Evolutionary conservation across 2,329 filamentous ascomycete genomes (phyloP), one percentile per base, ranked within the genome.

Genomic region (Hypoxylon sp.): DNA sequence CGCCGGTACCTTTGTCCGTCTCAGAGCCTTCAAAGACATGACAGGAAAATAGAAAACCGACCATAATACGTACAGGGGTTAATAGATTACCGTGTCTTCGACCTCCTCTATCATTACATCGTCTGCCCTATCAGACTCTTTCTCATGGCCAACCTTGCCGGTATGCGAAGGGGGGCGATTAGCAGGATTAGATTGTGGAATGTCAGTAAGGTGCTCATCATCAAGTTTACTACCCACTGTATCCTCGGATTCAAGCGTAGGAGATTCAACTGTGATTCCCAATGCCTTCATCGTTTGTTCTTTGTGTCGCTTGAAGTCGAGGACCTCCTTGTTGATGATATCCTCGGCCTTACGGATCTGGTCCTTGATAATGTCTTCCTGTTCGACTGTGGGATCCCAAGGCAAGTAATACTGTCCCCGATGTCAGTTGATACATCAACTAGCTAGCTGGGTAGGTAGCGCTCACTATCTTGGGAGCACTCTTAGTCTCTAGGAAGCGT

Each of bases 61-160:
- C 4, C 52, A 19, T 42, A 58, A 48, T 22, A 50, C 22, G 26
- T 46, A 24, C 19, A 24, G 42, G 22, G 33, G 22, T 75, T 83
- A 97, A 83, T 97, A 97, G 66, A 97, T 95, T 58, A 97, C 93
- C 74, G 91, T 94, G 76, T 97, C 94, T 82, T 98, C 94, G 67
- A 94, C 93, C 60, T 91, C 92, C 79, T 94, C 92, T 59, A 96
- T 90, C 72, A 97, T 86, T 63, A 95, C 90, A 75, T 94, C 92
- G 58, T 89, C 92, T 55, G 87, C 90, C 75, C 94, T 92, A 66
- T 92, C 86, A 73, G 86, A 77, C 65, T 83, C 84, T 75, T 80
- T 83, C 63, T 82, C 80, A 55, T 78, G 77, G 31, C 70, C 74
- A 48, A 60, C 69, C 67, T 76, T 79, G 62, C 70, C 72, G 58